Conservation (phyloP, 192 early-diverging fungal species). For the Cetraspora pellucida region DNA sequence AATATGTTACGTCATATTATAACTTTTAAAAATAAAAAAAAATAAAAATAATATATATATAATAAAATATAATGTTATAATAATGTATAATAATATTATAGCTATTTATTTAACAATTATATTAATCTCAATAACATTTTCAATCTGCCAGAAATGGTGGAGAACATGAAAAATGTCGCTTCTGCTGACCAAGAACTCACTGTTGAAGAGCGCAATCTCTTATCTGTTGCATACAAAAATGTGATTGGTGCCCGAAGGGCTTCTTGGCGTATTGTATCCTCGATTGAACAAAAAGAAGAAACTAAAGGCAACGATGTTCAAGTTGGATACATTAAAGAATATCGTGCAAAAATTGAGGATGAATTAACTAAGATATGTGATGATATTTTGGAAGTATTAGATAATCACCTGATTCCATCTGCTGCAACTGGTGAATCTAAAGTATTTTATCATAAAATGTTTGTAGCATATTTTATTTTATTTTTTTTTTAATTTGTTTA, state of each 20-base stretch:
- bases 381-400: conserved; percentile 91
- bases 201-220: conserved; percentile 97
- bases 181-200: conserved; percentile 75
- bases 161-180: conserved; percentile 73
- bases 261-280: conserved; percentile 98
- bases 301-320: conserved; percentile 88
- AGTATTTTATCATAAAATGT: conserved; percentile 99
- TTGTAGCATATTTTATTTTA: conserved; percentile 34
- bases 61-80: not conserved
- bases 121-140: not conserved
- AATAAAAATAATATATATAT: not conserved
- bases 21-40: not conserved
- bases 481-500: not conserved
- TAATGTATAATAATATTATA: no score
- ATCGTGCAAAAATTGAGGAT: conserved; percentile 92
- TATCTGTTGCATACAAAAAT: conserved; percentile 99
- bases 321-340: conserved; percentile 91
- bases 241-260: conserved; percentile 99
- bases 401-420: conserved; percentile 86
- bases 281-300: conserved; percentile 99
- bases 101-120: conserved; percentile 9
- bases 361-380: conserved; percentile 95
- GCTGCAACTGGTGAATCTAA: conserved; percentile 96
- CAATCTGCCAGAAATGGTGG: conserved; percentile 69
- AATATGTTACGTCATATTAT: not conserved